phyloP scores from a whole-genome alignment of 2,329 filamentous ascomycete species.

The Cordyceps javanica region DNA sequence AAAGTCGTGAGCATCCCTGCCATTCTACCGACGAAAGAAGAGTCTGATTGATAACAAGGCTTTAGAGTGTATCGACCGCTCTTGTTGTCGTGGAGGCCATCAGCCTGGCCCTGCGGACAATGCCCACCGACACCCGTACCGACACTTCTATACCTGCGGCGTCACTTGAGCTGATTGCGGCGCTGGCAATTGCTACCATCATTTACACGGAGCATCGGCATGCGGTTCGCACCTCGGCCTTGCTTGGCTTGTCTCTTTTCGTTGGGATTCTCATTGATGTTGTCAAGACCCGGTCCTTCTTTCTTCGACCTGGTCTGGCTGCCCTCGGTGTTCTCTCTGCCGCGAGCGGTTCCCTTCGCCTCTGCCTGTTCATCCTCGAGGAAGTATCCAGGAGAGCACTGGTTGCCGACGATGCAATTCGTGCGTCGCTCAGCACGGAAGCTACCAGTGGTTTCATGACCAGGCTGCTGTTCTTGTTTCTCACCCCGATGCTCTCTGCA shows the following conservation, averaged over 20 bases:
- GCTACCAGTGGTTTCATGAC: neutral
- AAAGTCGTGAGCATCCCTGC: constrained; percentile 2
- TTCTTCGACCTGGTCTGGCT: constrained; percentile 21
- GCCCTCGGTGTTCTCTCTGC: constrained; percentile 23
- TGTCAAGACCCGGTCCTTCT: constrained; percentile 26
- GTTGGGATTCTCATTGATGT: constrained; percentile 30
- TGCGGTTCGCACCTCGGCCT: constrained; percentile 27
- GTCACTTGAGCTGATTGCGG: neutral
- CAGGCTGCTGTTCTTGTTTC: too few species aligned
- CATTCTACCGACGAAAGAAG: too few species aligned
- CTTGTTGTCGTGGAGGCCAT: too few species aligned
- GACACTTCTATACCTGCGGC: neutral
- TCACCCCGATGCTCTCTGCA: too few species aligned
- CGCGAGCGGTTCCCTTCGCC: constrained; percentile 21
- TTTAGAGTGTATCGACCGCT: neutral
- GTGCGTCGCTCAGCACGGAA: too few species aligned
- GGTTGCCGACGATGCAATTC: too few species aligned
- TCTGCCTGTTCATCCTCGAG: constrained; percentile 24
- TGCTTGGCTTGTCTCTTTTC: constrained; percentile 20
- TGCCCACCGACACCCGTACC: too few species aligned
- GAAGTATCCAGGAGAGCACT: too few species aligned
- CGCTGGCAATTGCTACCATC: neutral
- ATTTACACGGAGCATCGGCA: constrained; percentile 24
- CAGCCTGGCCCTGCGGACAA: too few species aligned
- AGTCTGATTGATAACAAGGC: too few species aligned